Evolutionary conservation across 495 filamentous ascomycete genomes (phyloP), one percentile per base, ranked within the genome.

Genomic region (Hyaloscypha bicolor): DNA sequence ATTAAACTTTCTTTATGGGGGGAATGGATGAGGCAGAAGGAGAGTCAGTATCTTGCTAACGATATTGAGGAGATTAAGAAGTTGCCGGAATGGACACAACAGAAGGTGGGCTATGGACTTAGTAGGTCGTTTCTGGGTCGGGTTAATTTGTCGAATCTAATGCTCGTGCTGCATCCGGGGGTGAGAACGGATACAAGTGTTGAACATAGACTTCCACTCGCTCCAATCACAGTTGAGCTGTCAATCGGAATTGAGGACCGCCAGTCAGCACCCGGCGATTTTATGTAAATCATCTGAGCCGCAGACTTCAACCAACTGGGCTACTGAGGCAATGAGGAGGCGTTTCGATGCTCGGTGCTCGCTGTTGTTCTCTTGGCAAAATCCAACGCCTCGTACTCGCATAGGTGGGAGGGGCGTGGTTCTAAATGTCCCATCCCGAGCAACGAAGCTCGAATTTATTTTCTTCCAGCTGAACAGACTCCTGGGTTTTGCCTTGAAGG

Each of bases 51-150:
- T 35, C 31, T 59, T 31, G 19, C 30, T 33, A 33, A 59, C 33
- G 56, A 59, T 32, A 12, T 56, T 56, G 30, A 56, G 53, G 30
- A 56, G 53, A 29, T 56, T 56, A 32, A 29, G 4, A n/a, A 56
- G 53, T n/a, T 56, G 53, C 53, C 53, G 9, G 42, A 19, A 48
- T 48, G 42, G 16, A 0, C 16, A 11, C 42, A 48, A 3, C 8
- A 48, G 16, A 6, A 6, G 9, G 16, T 48, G 9, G 42, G 42
- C 8, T 48, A 48, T 48, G 42, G 42, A 19, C 42, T 48, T 48
- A 14, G 42, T 19, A 48, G 6, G 16, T 6, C 16, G 9, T 48
- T 48, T 19, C 42, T 48, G 4, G 42, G 14, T 4, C 14, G 42
- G 42, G 42, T 45, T 12, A 45, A 45, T 45, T 45, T 45, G 14